Percentiles rank a stretch among this genome's conserved stretches.
These are phyloP conservation scores for Rhodotorula sp. DNA, from an alignment of 1,284 basidiomycete species.

Conservation along the genomic window DNA sequence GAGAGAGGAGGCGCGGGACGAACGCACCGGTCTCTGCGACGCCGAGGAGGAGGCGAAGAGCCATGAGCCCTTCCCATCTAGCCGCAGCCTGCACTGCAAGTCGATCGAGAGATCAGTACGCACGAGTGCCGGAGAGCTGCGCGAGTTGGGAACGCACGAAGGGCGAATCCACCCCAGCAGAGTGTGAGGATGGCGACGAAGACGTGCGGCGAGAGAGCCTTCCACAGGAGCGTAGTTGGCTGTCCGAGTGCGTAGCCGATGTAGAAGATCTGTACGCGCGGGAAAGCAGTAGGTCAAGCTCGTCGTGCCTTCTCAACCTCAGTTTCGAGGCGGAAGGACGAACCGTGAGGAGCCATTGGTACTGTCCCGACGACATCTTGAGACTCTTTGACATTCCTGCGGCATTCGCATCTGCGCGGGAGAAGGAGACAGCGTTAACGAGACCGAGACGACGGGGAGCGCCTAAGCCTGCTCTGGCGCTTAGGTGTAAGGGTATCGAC, in stretches of 20 bases:
- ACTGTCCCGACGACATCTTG: conserved; percentile 40
- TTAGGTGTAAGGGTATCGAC: too few relatives aligned
- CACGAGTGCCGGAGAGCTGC: too few relatives aligned
- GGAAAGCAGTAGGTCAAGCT: neutral
- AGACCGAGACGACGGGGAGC: too few relatives aligned
- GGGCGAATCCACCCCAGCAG: conserved; percentile 41
- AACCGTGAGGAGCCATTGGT: conserved; percentile 44
- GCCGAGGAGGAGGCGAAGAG: conserved; percentile 43
- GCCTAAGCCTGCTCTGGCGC: too few relatives aligned
- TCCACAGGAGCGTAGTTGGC: conserved; percentile 42
- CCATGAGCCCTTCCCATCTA: conserved; percentile 44
- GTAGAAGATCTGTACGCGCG: conserved; percentile 16
- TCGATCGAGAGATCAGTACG: conserved; percentile 15
- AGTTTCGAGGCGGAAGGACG: conserved; percentile 7
- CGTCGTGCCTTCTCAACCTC: conserved; percentile 17
- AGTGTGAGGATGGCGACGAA: conserved; percentile 44
- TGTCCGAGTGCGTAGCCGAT: conserved; percentile 44
- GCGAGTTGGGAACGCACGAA: neutral
- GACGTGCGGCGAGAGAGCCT: conserved; percentile 41
- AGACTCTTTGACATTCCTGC: conserved; percentile 42
- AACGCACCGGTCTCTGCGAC: conserved; percentile 40
- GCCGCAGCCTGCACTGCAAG: conserved; percentile 42
- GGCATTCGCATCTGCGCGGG: conserved; percentile 15
- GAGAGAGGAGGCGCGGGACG: neutral
- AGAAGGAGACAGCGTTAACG: neutral